Conservation (phyloP, 2,329 filamentous ascomycete genomes). For the Akanthomyces dipterigenus region DNA sequence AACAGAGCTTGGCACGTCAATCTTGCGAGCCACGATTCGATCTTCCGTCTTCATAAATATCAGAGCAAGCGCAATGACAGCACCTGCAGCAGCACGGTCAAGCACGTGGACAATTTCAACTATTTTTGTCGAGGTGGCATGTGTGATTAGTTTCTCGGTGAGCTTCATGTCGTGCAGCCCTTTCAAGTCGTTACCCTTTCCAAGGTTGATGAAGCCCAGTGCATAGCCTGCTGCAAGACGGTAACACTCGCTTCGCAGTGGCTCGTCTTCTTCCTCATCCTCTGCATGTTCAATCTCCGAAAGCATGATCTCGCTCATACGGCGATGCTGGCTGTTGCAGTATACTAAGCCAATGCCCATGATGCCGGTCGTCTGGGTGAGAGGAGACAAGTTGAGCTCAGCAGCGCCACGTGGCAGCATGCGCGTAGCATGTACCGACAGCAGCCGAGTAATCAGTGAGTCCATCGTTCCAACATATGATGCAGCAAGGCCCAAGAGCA, state of each 20-base stretch:
- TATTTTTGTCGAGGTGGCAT: constrained; percentile 84
- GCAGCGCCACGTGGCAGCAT: constrained; percentile 90
- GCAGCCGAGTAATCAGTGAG: constrained; percentile 80
- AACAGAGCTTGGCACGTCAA: constrained; percentile 84
- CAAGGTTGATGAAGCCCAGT: constrained; percentile 89
- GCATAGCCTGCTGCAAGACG: constrained; percentile 89
- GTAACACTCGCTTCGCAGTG: constrained; percentile 89
- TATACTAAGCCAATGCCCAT: constrained; percentile 96
- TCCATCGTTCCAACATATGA: constrained; percentile 98
- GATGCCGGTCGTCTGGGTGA: constrained; percentile 91
- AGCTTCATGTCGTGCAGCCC: constrained; percentile 91
- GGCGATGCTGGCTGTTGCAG: constrained; percentile 88
- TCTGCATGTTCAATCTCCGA: constrained; percentile 91
- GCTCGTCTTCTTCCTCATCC: constrained; percentile 72
- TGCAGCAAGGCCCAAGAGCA: constrained; percentile 85
- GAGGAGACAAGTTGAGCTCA: constrained; percentile 84
- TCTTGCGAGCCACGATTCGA: constrained; percentile 75
- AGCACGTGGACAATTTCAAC: constrained; percentile 89
- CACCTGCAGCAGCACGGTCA: constrained; percentile 88
- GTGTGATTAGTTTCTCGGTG: constrained; percentile 75
- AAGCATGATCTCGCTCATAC: constrained; percentile 98
- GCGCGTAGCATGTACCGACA: constrained; percentile 92
- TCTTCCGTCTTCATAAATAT: constrained; percentile 98
- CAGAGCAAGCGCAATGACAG: constrained; percentile 79
- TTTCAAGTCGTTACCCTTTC: constrained; percentile 78